These are phyloP conservation scores for Linnemannia elongata DNA, from an alignment of 192 early-diverging fungal species.

Conservation along the genomic window DNA sequence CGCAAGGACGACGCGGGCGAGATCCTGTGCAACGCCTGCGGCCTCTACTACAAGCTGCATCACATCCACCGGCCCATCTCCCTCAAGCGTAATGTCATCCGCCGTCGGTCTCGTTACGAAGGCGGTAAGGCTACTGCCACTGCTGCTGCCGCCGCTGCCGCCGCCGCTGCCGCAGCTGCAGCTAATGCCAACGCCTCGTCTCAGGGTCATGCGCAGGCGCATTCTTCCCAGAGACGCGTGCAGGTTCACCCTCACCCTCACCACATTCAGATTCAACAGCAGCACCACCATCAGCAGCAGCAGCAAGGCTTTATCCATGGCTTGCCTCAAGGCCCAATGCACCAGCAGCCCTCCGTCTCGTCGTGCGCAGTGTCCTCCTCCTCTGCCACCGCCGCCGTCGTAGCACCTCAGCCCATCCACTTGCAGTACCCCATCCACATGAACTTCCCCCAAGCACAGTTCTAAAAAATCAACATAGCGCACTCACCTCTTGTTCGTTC, in stretches of 20 bases:
- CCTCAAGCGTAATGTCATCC: conserved; percentile 66
- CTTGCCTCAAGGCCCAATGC: neutral
- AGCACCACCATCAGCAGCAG: conserved; percentile 6
- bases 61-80: conserved; percentile 66
- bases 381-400: neutral
- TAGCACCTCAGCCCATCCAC: neutral
- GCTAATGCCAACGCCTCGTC: neutral
- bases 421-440: neutral
- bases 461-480: neutral
- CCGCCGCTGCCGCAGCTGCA: neutral
- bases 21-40: conserved; percentile 66
- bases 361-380: neutral
- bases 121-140: conserved; percentile 32
- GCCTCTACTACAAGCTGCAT: conserved; percentile 71
- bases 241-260: conserved; percentile 4
- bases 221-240: neutral
- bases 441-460: neutral
- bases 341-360: neutral
- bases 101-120: conserved; percentile 66
- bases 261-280: conserved; percentile 3
- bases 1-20: conserved; percentile 73
- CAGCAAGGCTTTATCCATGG: neutral
- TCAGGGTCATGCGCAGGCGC: conserved; percentile 16
- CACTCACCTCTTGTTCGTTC: neutral
- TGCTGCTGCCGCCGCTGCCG: neutral